Evolutionary conservation across 2,329 filamentous ascomycete species (phyloP).

Genomic region (Drechslera avenae): DNA sequence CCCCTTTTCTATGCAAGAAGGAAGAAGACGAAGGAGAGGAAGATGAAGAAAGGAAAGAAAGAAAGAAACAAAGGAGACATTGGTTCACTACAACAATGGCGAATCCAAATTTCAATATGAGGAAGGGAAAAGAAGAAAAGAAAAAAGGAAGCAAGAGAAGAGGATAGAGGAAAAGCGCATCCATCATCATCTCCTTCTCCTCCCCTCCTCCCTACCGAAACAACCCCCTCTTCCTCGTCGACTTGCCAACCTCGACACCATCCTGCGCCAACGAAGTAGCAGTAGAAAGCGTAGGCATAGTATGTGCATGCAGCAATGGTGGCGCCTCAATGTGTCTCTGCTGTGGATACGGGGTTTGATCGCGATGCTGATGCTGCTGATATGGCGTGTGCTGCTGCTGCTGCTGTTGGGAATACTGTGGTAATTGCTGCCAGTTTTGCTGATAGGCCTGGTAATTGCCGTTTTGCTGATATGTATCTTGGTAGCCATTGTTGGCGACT

Average conservation of each 20-base stretch:
- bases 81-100: too few species aligned
- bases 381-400: background rate
- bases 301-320: constrained; percentile 33
- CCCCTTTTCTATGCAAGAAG: background rate
- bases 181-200: too few species aligned
- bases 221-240: constrained; percentile 25
- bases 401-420: too few species aligned
- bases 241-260: constrained; percentile 19
- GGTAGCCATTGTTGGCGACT: constrained; percentile 22
- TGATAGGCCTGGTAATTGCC: constrained; percentile 13
- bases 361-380: constrained; percentile 17
- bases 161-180: too few species aligned
- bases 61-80: background rate
- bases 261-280: constrained; percentile 3
- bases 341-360: constrained; percentile 15
- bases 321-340: constrained; percentile 27
- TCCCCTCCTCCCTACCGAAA: too few species aligned
- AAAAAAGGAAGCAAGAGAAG: too few species aligned
- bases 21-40: background rate
- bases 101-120: background rate
- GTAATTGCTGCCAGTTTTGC: constrained; percentile 9
- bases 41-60: background rate
- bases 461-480: background rate
- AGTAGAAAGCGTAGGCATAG: constrained; percentile 32
- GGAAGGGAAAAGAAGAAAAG: background rate